Conservation (phyloP, 257 asterid species). For the Solanum chaucha region DNA sequence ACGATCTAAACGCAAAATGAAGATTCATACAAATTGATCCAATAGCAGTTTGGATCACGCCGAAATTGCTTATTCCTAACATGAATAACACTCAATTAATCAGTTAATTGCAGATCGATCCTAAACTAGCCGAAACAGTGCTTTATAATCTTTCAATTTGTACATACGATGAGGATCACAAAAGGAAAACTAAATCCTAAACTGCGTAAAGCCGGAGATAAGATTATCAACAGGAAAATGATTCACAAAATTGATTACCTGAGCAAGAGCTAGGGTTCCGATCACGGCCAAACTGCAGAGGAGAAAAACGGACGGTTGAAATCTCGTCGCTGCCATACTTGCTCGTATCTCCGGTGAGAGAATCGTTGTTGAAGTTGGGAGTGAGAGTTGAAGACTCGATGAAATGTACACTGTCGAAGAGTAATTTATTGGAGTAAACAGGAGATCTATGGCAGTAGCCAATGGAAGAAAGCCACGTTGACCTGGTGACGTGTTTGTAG, state of each 20-base stretch:
- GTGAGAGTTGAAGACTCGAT: not conserved
- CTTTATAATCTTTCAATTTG: not conserved
- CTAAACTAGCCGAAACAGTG: not conserved
- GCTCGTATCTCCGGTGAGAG: not conserved
- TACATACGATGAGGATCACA: not conserved
- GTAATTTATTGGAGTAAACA: not conserved
- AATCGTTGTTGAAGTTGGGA: not conserved
- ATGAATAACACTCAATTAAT: not conserved
- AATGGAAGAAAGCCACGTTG: not conserved
- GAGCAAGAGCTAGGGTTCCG: slow-evolving; percentile 23
- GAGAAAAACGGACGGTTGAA: slow-evolving; percentile 1
- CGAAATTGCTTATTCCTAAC: not conserved
- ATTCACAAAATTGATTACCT: slow-evolving; percentile 21
- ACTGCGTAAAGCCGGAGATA: not conserved
- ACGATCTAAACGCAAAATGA: not conserved
- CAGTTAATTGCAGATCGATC: not conserved
- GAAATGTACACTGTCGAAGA: not conserved
- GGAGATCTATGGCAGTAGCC: not conserved
- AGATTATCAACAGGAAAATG: not conserved
- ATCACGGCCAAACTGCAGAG: slow-evolving; percentile 20
- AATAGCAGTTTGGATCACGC: not conserved
- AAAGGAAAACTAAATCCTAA: not conserved
- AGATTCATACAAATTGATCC: not conserved
- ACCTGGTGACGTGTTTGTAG: not conserved
- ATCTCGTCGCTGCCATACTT: slow-evolving; percentile 23